phyloP scores from a whole-genome alignment of 495 filamentous ascomycete genomes.

The Pyronema domesticum region DNA sequence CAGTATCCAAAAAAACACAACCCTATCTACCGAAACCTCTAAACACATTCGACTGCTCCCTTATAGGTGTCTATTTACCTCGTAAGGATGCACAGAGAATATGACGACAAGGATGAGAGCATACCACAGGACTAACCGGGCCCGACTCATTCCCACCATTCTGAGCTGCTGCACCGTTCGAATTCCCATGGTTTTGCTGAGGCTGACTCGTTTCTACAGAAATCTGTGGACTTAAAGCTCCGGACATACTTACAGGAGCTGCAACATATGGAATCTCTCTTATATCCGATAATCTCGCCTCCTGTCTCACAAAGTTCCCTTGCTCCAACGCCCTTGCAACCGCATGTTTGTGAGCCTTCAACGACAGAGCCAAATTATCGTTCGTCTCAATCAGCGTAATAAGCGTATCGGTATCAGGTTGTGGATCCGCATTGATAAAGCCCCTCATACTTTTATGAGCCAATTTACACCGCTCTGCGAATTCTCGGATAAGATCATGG shows the following conservation, averaged over 20 bases:
- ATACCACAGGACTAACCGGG: slow-evolving; percentile 20
- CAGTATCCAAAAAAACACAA: too few species aligned
- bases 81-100: too few species aligned
- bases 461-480: slow-evolving; percentile 66
- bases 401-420: slow-evolving; percentile 68
- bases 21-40: too few species aligned
- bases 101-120: background rate
- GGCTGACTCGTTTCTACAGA: too few species aligned
- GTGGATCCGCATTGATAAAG: slow-evolving; percentile 56
- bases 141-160: slow-evolving; percentile 1
- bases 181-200: too few species aligned
- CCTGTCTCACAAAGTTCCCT: background rate
- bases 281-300: background rate
- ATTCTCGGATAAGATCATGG: slow-evolving; percentile 84
- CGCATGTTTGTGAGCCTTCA: slow-evolving; percentile 68
- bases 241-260: background rate
- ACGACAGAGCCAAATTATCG: slow-evolving; percentile 60
- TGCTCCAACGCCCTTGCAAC: slow-evolving; percentile 52
- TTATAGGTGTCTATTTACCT: too few species aligned
- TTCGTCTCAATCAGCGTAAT: slow-evolving; percentile 86
- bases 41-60: too few species aligned
- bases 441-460: slow-evolving; percentile 61
- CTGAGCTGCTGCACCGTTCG: background rate
- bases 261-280: background rate
- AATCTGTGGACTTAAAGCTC: too few species aligned